phyloP scores from a whole-genome alignment of 345 rosid genomes.

The Salix suchowensis region DNA sequence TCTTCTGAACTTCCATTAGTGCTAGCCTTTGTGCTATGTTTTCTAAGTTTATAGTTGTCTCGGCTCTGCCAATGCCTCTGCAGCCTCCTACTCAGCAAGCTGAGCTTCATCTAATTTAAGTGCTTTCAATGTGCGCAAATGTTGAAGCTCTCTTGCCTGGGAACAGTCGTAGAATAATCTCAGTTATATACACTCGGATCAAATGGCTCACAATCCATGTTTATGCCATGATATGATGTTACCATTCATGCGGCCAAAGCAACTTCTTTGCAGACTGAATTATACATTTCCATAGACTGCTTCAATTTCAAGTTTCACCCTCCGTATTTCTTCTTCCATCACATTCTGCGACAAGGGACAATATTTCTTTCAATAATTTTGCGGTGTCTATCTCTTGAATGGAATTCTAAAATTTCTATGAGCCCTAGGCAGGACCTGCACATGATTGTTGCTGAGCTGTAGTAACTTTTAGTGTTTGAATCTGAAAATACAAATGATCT shows the following conservation, averaged over 20 bases:
- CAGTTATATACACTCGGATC: neutral
- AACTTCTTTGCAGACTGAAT: conserved; percentile 37
- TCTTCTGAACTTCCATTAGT: conserved; percentile 46
- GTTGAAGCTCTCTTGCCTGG: conserved; percentile 40
- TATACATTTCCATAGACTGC: conserved; percentile 38
- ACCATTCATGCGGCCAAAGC: conserved; percentile 38
- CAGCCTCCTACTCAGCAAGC: conserved; percentile 34
- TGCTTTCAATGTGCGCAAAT: conserved; percentile 29
- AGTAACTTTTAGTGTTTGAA: no score
- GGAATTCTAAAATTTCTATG: neutral
- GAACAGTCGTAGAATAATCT: conserved; percentile 13
- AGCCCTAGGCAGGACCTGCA: neutral
- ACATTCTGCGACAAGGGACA: conserved; percentile 30
- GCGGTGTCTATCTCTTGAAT: neutral
- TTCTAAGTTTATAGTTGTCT: conserved; percentile 33
- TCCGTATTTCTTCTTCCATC: conserved; percentile 51
- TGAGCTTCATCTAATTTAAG: conserved; percentile 34
- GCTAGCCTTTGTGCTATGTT: conserved; percentile 34
- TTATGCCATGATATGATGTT: conserved; percentile 16
- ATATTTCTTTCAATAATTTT: conserved; percentile 7
- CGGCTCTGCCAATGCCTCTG: conserved; percentile 36
- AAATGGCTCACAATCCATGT: neutral
- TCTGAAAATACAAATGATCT: neutral
- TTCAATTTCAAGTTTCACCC: conserved; percentile 58
- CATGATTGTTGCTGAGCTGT: neutral